phyloP scores from a whole-genome alignment of 2,329 filamentous ascomycete species.

The Aureobasidium sp. region DNA sequence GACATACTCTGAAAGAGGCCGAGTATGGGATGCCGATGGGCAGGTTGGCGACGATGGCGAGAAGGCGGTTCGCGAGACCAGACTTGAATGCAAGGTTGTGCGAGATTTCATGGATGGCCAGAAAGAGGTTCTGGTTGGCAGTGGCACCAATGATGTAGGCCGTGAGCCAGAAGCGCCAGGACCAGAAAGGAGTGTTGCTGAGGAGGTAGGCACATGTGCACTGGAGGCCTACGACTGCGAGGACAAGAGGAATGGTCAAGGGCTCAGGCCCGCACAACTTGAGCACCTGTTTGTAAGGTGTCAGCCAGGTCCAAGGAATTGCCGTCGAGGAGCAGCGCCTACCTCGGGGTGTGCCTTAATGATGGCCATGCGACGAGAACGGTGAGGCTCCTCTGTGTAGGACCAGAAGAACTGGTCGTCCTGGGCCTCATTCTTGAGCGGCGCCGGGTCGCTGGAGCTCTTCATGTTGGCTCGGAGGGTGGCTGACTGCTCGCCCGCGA shows the following conservation, averaged over 20 bases:
- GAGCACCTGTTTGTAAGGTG: conserved; percentile 58
- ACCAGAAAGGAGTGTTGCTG: conserved; percentile 69
- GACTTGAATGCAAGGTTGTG: conserved; percentile 93
- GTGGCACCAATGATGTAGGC: conserved; percentile 91
- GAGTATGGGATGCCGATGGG: conserved; percentile 95
- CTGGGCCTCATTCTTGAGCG: neutral
- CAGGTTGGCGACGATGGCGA: conserved; percentile 90
- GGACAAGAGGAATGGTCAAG: conserved; percentile 87
- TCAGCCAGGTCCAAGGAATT: conserved; percentile 5
- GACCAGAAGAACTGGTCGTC: conserved; percentile 86
- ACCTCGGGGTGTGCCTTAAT: conserved; percentile 98
- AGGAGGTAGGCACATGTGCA: conserved; percentile 70
- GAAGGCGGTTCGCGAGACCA: conserved; percentile 68
- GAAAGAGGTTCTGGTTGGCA: conserved; percentile 95
- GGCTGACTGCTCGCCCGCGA: conserved; percentile 8
- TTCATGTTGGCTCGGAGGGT: conserved; percentile 11
- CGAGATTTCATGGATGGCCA: conserved; percentile 97
- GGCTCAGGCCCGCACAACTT: conserved; percentile 96
- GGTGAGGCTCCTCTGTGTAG: conserved; percentile 95
- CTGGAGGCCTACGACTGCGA: conserved; percentile 76
- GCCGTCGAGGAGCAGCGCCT: conserved; percentile 20
- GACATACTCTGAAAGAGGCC: conserved; percentile 77
- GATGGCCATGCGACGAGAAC: conserved; percentile 82
- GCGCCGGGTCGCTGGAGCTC: conserved; percentile 18
- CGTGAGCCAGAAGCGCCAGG: conserved; percentile 75